Evolutionary conservation across 345 rosid species (phyloP), one percentile per base, ranked within the genome.

Genomic region (Abelmoschus esculentus): DNA sequence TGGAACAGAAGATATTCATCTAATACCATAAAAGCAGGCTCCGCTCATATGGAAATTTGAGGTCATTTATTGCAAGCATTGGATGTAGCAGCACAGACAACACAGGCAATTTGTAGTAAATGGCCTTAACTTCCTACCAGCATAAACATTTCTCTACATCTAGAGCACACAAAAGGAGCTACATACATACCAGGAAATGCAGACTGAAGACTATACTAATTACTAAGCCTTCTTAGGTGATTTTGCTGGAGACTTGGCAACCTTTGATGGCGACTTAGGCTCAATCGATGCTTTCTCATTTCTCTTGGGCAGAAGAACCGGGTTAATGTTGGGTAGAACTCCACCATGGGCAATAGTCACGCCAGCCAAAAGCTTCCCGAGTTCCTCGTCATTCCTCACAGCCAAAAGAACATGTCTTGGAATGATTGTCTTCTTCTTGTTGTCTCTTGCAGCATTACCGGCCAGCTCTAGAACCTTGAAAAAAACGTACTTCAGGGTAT

Each of bases 301-400:
- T 72, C 85, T 88, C 69, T 86, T 88, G 0, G 91, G 93, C 59
- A 90, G 82, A 5, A 90, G 86, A 18, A 88, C 75, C 0, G 90
- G 91, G 80, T 90, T 88, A 69, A 85, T 84, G 84, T 85, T 86
- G 1, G 91, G 88, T 56, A 86, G 74, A 2, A 89, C 91, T 3
- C 95, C 95, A 0, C 95, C 89, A 14, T 89, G 86, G n/a, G 91
- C 95, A 15, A 86, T 89, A 1, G 91, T 89, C 40, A 89, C 91
- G 5, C 90, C 91, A 7, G 86, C 80, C 2, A 89, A 84, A 22
- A 89, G 79, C 76, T 77, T 86, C 29, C 95, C 86, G 44, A 89
- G 73, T 65, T 89, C 91, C 62, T 86, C 95, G 15, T 89, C 95
- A 6, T 89, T 89, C 79, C 95, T 85, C 57, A 89, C 85, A 0